Base-by-base conservation (phyloP, 129 eudicot species). In the Centaurea solstitialis region DNA sequence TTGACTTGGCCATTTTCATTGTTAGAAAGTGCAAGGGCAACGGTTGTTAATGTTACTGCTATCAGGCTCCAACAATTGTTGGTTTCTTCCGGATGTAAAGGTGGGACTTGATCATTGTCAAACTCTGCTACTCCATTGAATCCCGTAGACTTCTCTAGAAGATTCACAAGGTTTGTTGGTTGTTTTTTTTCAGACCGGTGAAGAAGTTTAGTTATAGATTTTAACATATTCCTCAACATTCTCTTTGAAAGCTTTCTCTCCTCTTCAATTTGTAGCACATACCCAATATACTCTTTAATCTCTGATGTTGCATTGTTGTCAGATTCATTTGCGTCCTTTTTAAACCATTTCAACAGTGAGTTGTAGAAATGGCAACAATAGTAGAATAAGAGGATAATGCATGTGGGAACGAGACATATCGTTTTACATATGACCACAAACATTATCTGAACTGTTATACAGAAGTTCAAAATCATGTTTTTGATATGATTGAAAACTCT, bases 61-160 rank as follows among this genome's bases (percentile, higher is more conserved):
- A 85, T 71, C 17, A 85, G 74, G 53, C 83, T 13, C 89, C 89
- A 81, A 30, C 86, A 81, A 57, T 78, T 33, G 18, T 79, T 85
- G 38, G 64, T 76, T 5, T 85, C 79, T 45, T 72, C 68, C 9
- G 73, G 9, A 39, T 72, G 8, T 2, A 85, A 72, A 35, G 8
- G 38, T 7, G 38, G 77, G 9, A 86, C 78, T 28, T 73, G 78
- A 15, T 41, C 3, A 4, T 45, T 21, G 9, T 85, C 86, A 35
- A 85, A 78, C 18, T 82, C 84, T 13, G 5, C 0, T 23, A 83
- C 73, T n/a, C 85, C 79, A 6, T 47, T 77, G 76, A 87, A 81
- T 10, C 59, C 72, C 12, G 57, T 3, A 40, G 78, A 66, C 21
- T 57, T 76, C 24, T 13, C 18, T 3, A 84, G n/a, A n/a, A n/a